Evolutionary conservation across 805 yeast species (phyloP).

Genomic region (Alloascoidea africana): DNA sequence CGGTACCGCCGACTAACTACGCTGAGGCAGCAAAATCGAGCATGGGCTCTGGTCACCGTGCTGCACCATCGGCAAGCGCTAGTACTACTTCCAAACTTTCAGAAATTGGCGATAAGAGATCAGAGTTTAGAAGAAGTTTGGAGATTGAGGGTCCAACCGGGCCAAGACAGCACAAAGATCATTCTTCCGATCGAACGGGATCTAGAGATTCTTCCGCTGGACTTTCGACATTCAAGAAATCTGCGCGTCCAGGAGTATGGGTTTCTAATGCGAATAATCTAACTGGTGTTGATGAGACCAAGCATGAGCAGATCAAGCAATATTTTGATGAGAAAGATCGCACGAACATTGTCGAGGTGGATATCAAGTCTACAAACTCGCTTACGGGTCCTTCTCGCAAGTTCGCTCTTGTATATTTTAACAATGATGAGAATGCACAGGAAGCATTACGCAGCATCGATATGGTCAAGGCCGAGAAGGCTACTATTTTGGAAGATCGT

Average conservation of each 20-base stretch:
- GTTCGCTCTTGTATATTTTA: conserved; percentile 21
- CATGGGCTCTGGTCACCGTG: background rate
- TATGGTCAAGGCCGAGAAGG: conserved; percentile 16
- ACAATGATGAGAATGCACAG: conserved; percentile 18
- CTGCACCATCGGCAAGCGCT: conserved; percentile 2
- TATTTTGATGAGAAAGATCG: conserved; percentile 19
- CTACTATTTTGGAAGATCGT: background rate
- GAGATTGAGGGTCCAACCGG: conserved; percentile 4
- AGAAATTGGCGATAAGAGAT: conserved; percentile 2
- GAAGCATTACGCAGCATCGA: conserved; percentile 19
- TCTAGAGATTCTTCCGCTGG: conserved; percentile 5
- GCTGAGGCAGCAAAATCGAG: background rate
- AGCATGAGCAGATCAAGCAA: conserved; percentile 16
- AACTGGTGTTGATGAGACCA: conserved; percentile 10
- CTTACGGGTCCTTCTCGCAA: conserved; percentile 14
- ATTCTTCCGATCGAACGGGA: conserved; percentile 3
- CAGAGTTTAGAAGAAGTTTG: conserved; percentile 3
- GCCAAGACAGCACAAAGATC: conserved; percentile 7
- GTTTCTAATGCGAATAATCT: conserved; percentile 15
- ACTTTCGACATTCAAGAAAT: conserved; percentile 2
- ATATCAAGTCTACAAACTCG: conserved; percentile 11
- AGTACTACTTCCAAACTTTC: background rate
- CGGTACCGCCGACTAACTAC: conserved; percentile 1
- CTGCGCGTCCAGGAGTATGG: conserved; percentile 21
- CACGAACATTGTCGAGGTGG: conserved; percentile 15